phyloP scores from a whole-genome alignment of 2,329 filamentous ascomycete genomes.

The Venturia oleaginea region DNA sequence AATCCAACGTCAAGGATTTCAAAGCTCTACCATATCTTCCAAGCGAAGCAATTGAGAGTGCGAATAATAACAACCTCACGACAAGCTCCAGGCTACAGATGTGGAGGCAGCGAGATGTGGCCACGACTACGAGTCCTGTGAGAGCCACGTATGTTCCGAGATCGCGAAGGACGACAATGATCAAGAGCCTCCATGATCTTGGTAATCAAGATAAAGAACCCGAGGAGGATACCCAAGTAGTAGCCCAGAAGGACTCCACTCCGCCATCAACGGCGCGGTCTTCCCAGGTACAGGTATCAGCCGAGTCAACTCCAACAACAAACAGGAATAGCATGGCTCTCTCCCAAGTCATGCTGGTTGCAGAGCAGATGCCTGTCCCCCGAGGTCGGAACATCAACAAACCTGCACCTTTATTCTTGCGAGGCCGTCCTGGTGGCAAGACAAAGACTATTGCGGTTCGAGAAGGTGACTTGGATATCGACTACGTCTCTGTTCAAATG shows the following conservation, averaged over 20 bases:
- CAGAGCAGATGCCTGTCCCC: slow-evolving; percentile 8
- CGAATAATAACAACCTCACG: background rate
- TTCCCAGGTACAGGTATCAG: background rate
- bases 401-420: background rate
- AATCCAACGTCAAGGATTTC: background rate
- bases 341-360: slow-evolving; percentile 9
- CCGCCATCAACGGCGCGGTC: background rate
- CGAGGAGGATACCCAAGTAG: background rate
- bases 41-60: background rate
- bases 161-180: background rate
- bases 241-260: background rate
- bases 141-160: background rate
- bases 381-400: background rate
- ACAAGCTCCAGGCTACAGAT: background rate
- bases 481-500: background rate
- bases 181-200: background rate
- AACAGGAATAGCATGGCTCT: background rate
- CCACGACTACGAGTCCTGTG: background rate
- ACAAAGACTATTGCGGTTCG: slow-evolving; percentile 3
- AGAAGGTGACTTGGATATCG: background rate
- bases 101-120: background rate
- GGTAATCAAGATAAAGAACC: background rate
- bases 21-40: background rate
- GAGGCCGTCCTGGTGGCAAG: background rate
- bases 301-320: background rate